Base-by-base conservation (phyloP, 163 green algal species). In the Chlorella variabilis region DNA sequence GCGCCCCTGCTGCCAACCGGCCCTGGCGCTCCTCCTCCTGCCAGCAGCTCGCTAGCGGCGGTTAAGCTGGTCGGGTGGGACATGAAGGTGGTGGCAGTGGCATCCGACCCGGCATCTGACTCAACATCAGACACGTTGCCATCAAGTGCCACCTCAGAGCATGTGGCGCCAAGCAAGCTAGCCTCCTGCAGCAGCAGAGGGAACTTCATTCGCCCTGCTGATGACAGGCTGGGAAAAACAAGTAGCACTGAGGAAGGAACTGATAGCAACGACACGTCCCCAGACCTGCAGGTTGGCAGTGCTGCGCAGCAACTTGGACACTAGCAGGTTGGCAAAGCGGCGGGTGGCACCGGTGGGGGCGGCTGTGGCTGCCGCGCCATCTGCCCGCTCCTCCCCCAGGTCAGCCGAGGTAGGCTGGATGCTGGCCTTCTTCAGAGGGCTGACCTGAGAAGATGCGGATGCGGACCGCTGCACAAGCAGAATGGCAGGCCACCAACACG, bases 241-340 rank as follows among this genome's bases (percentile, higher is more conserved):
- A n/a, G n/a, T n/a, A n/a, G n/a, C n/a, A n/a, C n/a, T n/a, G n/a
- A n/a, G n/a, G n/a, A n/a, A n/a, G n/a, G n/a, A n/a, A n/a, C n/a
- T n/a, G n/a, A n/a, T n/a, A n/a, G n/a, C n/a, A n/a, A n/a, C n/a
- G n/a, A n/a, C n/a, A n/a, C n/a, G n/a, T n/a, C 31, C 11, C 31
- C 61, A 11, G 11, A 7, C 71, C 33, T 62, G 49, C 41, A 84
- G 68, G 45, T 71, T 84, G 1, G 31, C 33, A 11, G 58, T 41
- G 79, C 79, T 80, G 56, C 71, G 80, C 62, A 85, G 71, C 71
- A 85, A 51, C 54, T 75, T 80, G 34, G 71, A 81, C 61, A 85
- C 77, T 3, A 85, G 38, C 71, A 85, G 61, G 62, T 33, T 69
- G 27, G 80, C 80, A 68, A 85, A 80, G 45, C 80, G 41, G 23